These are phyloP conservation scores for Salix arbutifolia DNA, from an alignment of 345 rosid genomes.

Conservation along the genomic window DNA sequence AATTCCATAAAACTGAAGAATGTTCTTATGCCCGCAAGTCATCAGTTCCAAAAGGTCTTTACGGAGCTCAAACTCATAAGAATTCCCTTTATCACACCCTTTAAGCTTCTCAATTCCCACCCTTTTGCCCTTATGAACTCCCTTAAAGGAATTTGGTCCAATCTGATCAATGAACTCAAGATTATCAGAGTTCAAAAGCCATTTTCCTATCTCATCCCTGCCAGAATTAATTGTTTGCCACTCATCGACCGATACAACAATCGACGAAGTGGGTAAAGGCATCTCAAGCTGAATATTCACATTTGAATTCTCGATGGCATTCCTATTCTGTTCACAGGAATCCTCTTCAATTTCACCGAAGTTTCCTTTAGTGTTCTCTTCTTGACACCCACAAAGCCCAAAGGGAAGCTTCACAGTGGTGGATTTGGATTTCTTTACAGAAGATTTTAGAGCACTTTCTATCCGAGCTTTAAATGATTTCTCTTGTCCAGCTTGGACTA, in stretches of 20 bases:
- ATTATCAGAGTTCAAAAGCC: conserved; percentile 74
- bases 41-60: conserved; percentile 79
- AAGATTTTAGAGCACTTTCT: conserved; percentile 68
- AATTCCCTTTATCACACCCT: conserved; percentile 94
- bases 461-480: conserved; percentile 53
- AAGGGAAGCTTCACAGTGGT: conserved; percentile 79
- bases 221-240: conserved; percentile 86
- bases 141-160: conserved; percentile 65
- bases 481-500: conserved; percentile 59
- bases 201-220: conserved; percentile 61
- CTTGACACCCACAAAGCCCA: conserved; percentile 97
- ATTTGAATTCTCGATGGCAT: conserved; percentile 44
- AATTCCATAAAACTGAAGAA: conserved; percentile 74
- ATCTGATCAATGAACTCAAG: conserved; percentile 74
- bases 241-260: conserved; percentile 67
- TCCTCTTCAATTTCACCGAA: conserved; percentile 73
- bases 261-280: conserved; percentile 79
- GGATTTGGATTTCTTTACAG: conserved; percentile 60
- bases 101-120: conserved; percentile 88
- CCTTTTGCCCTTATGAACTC: conserved; percentile 64
- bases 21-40: conserved; percentile 88
- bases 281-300: conserved; percentile 55
- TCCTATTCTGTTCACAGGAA: conserved; percentile 40
- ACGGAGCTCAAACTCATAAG: conserved; percentile 73
- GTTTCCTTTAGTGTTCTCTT: conserved; percentile 56